Base-by-base conservation (phyloP, 352 stramenopile genomes). In the Phytophthora foliorum region DNA sequence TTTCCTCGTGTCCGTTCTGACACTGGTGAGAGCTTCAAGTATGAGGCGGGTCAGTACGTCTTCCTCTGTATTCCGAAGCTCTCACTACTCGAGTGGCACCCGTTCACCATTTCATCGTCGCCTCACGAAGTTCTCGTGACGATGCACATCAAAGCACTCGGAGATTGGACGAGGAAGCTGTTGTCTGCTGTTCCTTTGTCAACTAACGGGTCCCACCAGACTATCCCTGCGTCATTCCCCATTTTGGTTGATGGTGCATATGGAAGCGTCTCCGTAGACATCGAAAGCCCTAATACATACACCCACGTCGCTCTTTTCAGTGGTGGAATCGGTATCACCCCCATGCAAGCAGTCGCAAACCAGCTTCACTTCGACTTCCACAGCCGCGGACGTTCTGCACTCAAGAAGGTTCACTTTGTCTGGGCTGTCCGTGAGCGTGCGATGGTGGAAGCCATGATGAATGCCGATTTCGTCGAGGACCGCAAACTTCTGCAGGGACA, bases 41-140 rank as follows among this genome's bases (percentile, higher is more conserved):
- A 76, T 24, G 34, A 78, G 24, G 66, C 75, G 4, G 78, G 75
- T 0, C 78, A 90, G 52, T 95, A 96, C 72, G 77, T 79, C 1
- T 95, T 93, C 58, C 51, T 97, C 6, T 90, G 89, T 62, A 61
- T 95, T 8, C 87, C 86, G 0, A 38, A 57, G 17, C 41, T 96
- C 21, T 85, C 72, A 8, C 3, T 62, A 9, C 45, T 86, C 1
- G 71, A 95, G 70, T 97, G 90, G 87, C 90, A 97, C 68, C 90
- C 90, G 22, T 95, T 96, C 69, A 93, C 86, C 6, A 82, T 97
- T 24, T 89, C 84, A 4, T 92, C 80, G 4, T 75, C 82, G 0
- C 86, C 87, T 0, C 60, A 77, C 19, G 81, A 94, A 75, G 29
- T 64, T 54, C 57, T 82, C 44, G 68, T 90, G 11, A 82, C 69